Base-by-base conservation (phyloP, 495 filamentous ascomycete species). In the Penicillium taxi region DNA sequence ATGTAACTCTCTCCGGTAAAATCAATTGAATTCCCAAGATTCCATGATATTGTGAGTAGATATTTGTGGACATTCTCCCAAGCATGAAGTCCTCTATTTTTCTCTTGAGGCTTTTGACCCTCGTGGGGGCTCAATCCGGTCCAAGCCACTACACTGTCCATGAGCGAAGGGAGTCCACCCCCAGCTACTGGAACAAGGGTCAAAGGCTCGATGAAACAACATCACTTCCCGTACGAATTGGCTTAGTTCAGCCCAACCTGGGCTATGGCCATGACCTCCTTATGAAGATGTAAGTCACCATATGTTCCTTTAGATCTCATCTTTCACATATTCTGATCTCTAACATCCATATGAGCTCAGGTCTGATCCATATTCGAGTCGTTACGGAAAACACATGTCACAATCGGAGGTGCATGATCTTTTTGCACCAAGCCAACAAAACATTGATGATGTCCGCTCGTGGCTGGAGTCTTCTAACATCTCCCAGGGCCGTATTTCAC, bases 391-490 rank as follows among this genome's bases (percentile, higher is more conserved):
- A 38, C 65, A 79, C 25, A 46, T 56, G 28, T 63, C 56, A 2
- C 36, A 56, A 12, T 26, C 65, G 9, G 62, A 76, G 35, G 64
- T 76, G 14, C 53, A 69, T 16, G 65, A 77, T 9, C 51, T 74
- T 3, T 78, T 77, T 53, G 64, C 67, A 2, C 72, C 74, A 0
- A 47, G 52, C 4, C 31, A 54, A 17, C 52, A 62, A 11, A 57
- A 57, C 6, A 56, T 73, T 9, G 56, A 67, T 17, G 45, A 55
- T 13, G 63, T 77, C 9, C 63, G 46, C 17, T 41, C 58, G 4
- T 80, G 76, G 75, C 41, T 80, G 9, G 47, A 57, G 6, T 51
- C 43, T 1, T 57, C 71, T 22, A 77, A 75, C 1, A 67, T 80
- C 27, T 45, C 62, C 5, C 37, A 38, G 14, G 44, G 59, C 16